These are phyloP conservation scores for Austroboletus eburneus DNA, from an alignment of 768 basidiomycete species.

Conservation along the genomic window DNA sequence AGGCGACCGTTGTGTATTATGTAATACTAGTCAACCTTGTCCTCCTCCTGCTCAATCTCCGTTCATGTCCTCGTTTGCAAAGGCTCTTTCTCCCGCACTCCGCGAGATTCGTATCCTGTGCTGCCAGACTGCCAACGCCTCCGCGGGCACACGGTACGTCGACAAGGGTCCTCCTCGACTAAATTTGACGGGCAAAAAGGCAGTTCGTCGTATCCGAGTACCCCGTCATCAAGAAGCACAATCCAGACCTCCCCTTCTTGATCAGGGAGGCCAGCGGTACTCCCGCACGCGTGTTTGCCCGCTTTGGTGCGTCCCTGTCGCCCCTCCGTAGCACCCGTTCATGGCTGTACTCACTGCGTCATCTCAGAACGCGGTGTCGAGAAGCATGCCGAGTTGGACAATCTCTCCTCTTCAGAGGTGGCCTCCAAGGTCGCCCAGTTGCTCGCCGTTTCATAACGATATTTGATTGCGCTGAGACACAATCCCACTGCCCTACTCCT, in stretches of 20 bases:
- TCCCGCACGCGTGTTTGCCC: conserved; percentile 77
- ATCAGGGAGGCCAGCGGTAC: conserved; percentile 79
- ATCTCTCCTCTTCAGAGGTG: conserved; percentile 68
- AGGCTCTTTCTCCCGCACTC: conserved; percentile 70
- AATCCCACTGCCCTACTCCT: conserved; percentile 5
- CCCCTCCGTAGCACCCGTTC: conserved; percentile 6
- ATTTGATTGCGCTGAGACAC: neutral
- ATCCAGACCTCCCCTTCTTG: conserved; percentile 81
- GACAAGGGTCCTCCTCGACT: conserved; percentile 3
- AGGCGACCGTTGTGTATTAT: conserved; percentile 19
- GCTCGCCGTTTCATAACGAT: conserved; percentile 33
- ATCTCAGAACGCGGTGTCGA: conserved; percentile 71
- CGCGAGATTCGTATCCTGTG: conserved; percentile 78
- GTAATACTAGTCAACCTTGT: conserved; percentile 17
- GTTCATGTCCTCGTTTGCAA: conserved; percentile 62
- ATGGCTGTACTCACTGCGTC: conserved; percentile 15
- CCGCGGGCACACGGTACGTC: conserved; percentile 72
- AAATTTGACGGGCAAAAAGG: conserved; percentile 35
- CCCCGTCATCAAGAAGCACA: conserved; percentile 71
- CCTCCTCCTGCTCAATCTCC: conserved; percentile 18
- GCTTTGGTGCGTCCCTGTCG: conserved; percentile 65
- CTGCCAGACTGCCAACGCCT: conserved; percentile 73
- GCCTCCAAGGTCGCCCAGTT: conserved; percentile 66
- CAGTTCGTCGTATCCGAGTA: conserved; percentile 78
- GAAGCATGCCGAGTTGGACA: conserved; percentile 76